A percentile compares a stretch with the other conserved stretches of the same genome.
phyloP scores from a whole-genome alignment of 305 asterid genomes.

The Ilex paraguariensis region DNA sequence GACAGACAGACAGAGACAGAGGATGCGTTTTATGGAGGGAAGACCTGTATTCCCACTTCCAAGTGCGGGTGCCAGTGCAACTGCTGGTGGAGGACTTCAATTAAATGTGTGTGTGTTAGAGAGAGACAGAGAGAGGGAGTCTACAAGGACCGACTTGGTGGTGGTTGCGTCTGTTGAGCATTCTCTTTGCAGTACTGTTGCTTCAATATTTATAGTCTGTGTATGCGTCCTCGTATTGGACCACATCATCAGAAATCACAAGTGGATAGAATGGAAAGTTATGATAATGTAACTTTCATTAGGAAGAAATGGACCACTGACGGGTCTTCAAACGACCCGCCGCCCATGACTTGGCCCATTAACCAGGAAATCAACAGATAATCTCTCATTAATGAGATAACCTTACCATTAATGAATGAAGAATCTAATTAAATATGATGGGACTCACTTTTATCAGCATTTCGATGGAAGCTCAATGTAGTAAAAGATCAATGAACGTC shows the following conservation, averaged over 20 bases:
- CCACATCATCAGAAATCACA: slow-evolving; percentile 58
- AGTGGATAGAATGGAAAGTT: slow-evolving; percentile 55
- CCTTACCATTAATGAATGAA: no score
- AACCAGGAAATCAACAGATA: no score
- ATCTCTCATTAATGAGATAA: no score
- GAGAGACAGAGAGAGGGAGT: background rate
- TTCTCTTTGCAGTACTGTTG: slow-evolving; percentile 2
- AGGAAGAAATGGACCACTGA: no score
- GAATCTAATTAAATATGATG: no score
- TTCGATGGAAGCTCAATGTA: no score
- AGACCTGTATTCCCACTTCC: background rate
- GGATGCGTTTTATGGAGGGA: no score
- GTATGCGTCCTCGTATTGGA: slow-evolving; percentile 35
- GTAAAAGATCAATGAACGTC: no score
- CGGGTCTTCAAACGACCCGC: no score
- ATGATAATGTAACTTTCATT: slow-evolving; percentile 26
- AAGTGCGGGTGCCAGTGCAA: background rate
- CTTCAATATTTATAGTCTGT: slow-evolving; percentile 15
- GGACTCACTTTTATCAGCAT: no score
- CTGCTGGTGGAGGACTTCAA: background rate
- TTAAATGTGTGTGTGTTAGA: background rate
- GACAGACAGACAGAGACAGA: no score
- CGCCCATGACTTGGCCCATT: no score
- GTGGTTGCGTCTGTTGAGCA: background rate
- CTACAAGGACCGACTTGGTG: background rate